Base-by-base conservation (phyloP, 1,139 yeast genomes). In the Waltiozyma sp. region DNA sequence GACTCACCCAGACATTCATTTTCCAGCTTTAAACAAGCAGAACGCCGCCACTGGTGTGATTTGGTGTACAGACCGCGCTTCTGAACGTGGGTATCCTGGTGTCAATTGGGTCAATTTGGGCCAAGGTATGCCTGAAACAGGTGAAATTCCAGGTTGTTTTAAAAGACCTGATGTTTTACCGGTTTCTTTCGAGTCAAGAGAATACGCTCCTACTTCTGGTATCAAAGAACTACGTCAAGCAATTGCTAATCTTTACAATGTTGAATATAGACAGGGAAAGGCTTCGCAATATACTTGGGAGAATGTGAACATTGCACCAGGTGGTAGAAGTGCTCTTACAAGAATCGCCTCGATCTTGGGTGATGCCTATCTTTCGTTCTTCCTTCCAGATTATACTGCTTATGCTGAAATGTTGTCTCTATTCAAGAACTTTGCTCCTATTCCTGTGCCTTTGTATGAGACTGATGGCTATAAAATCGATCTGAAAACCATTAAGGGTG, bases 111-210 rank as follows among this genome's bases (percentile, higher is more conserved):
- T 80, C 39, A 78, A 78, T 58, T 65, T 78, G 57, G 85, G 85
- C 35, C 85, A 78, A 56, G 85, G 85, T 41, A 80, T 81, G 44
- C 84, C 85, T 2, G 84, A 78, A 55, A 81, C 77, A 43, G 83
- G 83, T 19, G 79, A 75, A 43, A 63, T 78, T 44, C 77, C 78
- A 1, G 83, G 83, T 3, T 76, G 82, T 21, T 75, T 76, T 58
- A 66, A 69, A 42, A 65, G 81, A 58, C 85, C 85, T 1, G 65
- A 66, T 2, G 57, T 67, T 18, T 64, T 78, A 37, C 73, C 74
- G 0, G 66, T 77, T n/a, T 68, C 77, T 11, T 74, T 72, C 46
- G 64, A 66, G 42, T 68, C 75, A 42, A 69, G 77, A 52, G 85
- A 76, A 51, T 77, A 78, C 51, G 80, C 80, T 11, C 80, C 83